Evolutionary conservation across 768 basidiomycete genomes (phyloP), one percentile per base, ranked within the genome.

Genomic region (Tephrocybe sp.): DNA sequence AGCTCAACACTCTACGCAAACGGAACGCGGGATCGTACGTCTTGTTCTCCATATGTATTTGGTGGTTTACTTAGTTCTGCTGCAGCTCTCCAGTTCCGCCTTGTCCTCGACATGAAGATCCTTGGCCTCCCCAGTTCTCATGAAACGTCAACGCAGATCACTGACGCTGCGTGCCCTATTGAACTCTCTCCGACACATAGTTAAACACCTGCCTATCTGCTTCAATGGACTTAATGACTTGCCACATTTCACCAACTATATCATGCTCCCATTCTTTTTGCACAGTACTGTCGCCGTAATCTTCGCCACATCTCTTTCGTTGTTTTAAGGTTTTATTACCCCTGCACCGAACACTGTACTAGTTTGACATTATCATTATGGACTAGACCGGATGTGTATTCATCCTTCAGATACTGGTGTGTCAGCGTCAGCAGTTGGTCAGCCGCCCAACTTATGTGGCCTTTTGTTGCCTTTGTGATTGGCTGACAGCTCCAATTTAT

Each of bases 101-200:
- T 94, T 34, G 65, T 83, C 16, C 63, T 91, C 22, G 72, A 79
- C 32, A 80, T 91, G 80, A 68, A 74, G 32, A 93, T 94, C 55
- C 63, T 74, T 12, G 92, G 92, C 12, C 75, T 94, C 31, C 69
- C 77, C 31, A 70, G 73, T n/a, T 74, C 72, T 4, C 75, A 72
- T 34, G 64, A 65, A 10, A 72, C 84, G 3, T 80, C 84, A 0
- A 80, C 81, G 0, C 75, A 79, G 52, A 75, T 88, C 33, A 65
- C 76, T 8, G 71, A 78, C 57, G 90, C 83, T 0, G 69, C 76
- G 20, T 89, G 87, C 56, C 92, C 92, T 1, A 78, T 87, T 52
- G 79, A 88, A 60, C 73, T 92, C 0, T 62, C 85, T 5, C 57
- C 71, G 3, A 79, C 72, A 58, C 73, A 79, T 45, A 75, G 63